Base-by-base conservation (phyloP, 2,329 filamentous ascomycete genomes). In the Graphiopsis chlorocephala region DNA sequence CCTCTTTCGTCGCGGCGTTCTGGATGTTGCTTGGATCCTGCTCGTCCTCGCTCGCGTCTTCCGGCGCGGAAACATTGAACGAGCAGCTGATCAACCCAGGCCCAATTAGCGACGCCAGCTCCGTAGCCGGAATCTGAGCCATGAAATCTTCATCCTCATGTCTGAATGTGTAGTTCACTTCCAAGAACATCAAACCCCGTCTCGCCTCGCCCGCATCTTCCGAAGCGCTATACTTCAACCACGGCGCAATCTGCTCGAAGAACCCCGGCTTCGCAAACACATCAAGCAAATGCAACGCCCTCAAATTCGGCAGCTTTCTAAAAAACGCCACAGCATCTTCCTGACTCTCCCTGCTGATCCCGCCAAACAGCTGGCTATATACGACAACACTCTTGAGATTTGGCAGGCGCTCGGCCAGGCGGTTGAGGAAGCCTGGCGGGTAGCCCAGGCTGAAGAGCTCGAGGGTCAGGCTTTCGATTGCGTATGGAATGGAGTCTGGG, bases 361-460 rank as follows among this genome's bases (percentile, higher is more conserved):
- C 81, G 17, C 77, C 78, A 31, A 83, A 76, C 1, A 83, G 72
- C 67, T 82, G 80, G 47, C 74, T 77, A 68, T 82, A 83, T 1
- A 82, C 67, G 0, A 81, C 81, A 23, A 84, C 67, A 52, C 72
- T 76, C 65, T 77, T 79, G 28, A 83, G 66, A 17, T 79, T 77
- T 3, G 77, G 77, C 1, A 83, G 68, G 3, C 74, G 68, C n/a
- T 74, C 70, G 6, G 77, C 76, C 4, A 83, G 71, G 1, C 72
- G 69, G 10, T 71, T 74, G 15, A 83, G 73, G 69, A 82, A 83
- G 12, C 76, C 77, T 0, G 77, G 75, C 8, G 76, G 79, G 68
- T 82, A 83, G 35, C 81, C 81, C 6, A 83, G 72, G 14, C 76
- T 76, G 75, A 84, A 84, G 29, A 82, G 75, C 68, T 83, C 81